Conservation (phyloP, 2,329 filamentous ascomycete genomes). For the Stemphylium vesicarium region DNA sequence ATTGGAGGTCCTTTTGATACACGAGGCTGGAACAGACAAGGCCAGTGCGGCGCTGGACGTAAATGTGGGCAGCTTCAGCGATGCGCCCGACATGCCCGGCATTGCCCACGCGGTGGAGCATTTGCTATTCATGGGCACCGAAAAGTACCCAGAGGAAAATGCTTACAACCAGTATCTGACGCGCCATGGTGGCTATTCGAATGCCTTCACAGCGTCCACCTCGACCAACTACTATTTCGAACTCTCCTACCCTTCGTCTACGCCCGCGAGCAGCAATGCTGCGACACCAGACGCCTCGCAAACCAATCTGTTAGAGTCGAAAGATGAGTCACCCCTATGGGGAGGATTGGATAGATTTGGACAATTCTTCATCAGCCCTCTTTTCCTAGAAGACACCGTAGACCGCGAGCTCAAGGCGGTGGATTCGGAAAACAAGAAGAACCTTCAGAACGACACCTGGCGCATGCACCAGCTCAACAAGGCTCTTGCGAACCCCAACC, state of each 20-base stretch:
- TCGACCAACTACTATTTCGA: conserved; percentile 99
- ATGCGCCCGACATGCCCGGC: conserved; percentile 87
- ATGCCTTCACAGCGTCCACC: conserved; percentile 91
- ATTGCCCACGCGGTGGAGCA: conserved; percentile 97
- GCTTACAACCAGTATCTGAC: conserved; percentile 94
- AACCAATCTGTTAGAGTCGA: conserved; percentile 44
- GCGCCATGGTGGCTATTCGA: conserved; percentile 87
- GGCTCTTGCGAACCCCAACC: conserved; percentile 82
- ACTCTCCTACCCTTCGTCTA: conserved; percentile 76
- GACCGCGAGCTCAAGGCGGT: conserved; percentile 88
- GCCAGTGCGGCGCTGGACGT: conserved; percentile 94
- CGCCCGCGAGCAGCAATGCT: conserved; percentile 58
- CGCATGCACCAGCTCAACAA: conserved; percentile 87
- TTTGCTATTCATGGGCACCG: conserved; percentile 96
- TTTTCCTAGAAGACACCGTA: conserved; percentile 83
- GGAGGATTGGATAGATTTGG: conserved; percentile 90
- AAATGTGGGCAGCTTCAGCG: conserved; percentile 94
- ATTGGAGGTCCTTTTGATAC: conserved; percentile 88
- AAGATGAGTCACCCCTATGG: conserved; percentile 67
- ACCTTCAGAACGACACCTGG: conserved; percentile 89
- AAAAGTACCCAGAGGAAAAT: conserved; percentile 83
- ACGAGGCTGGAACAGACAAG: conserved; percentile 95
- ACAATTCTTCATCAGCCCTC: conserved; percentile 88
- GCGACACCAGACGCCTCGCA: conserved; percentile 48
- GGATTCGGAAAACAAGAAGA: conserved; percentile 98